phyloP scores from a whole-genome alignment of 495 filamentous ascomycete species.

The Cryomyces antarcticus region DNA sequence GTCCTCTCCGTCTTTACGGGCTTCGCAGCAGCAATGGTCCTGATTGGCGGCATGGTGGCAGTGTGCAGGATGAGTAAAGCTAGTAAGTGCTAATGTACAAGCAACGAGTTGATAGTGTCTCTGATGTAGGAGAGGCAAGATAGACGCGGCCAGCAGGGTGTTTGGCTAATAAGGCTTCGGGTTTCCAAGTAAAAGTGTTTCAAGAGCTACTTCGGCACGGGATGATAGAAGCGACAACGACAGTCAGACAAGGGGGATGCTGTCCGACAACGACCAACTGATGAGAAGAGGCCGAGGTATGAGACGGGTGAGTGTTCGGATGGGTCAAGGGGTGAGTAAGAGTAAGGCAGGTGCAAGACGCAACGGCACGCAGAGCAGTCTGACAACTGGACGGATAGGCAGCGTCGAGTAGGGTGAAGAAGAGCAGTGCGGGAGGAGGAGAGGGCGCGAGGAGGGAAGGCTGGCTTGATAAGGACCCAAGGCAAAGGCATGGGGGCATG shows the following conservation, averaged over 20 bases:
- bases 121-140: background rate
- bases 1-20: slow-evolving; percentile 45
- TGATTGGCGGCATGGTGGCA: slow-evolving; percentile 23
- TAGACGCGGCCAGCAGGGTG: background rate
- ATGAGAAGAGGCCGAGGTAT: background rate
- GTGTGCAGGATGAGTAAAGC: background rate
- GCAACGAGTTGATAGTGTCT: background rate
- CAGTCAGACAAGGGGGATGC: background rate
- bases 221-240: no score
- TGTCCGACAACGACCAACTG: background rate
- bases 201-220: background rate
- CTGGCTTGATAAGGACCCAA: background rate
- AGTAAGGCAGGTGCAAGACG: no score
- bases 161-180: background rate
- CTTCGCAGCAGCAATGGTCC: slow-evolving; percentile 20
- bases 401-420: background rate
- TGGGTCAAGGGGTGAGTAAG: background rate
- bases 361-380: background rate
- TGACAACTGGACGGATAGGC: background rate
- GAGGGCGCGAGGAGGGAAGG: background rate
- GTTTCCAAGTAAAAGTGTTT: background rate
- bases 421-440: background rate
- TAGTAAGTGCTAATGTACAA: background rate
- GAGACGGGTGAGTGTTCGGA: background rate
- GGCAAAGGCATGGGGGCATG: no score